Base-by-base conservation (phyloP, 192 early-diverging fungal species). In the Linnemannia elongata region DNA sequence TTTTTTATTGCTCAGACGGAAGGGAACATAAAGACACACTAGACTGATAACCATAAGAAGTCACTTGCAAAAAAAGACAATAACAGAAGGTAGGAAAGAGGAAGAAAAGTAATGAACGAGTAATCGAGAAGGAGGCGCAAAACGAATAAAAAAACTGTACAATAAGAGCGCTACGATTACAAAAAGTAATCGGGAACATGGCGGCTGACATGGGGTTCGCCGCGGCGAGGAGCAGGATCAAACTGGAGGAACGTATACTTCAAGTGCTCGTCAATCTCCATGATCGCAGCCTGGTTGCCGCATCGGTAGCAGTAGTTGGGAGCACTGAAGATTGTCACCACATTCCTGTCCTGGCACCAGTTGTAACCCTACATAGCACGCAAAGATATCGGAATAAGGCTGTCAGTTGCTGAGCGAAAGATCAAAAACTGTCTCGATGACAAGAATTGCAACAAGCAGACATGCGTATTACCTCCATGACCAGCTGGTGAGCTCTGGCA, bases 241-340 rank as follows among this genome's bases (percentile, higher is more conserved):
- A 99, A 99, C 89, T 99, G 99, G 66, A 97, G 90, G 93, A 99
- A 99, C 72, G 98, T 98, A 90, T 99, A 99, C 93, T 99, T 99
- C 91, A 99, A 91, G 89, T 98, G 95, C 90, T 99, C 97, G 87
- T 99, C 98, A 83, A 99, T 96, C 88, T 99, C 98, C 98, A 99
- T 99, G 87, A 99, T 99, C 41, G 98, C 98, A 38, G 98, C 98
- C 93, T 99, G 98, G 88, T 99, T 99, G 70, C 98, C 98, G 85
- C 98, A 99, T 63, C 98, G 94, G 94, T 99, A 99, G 90, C 98
- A 99, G 92, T 99, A 99, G 90, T 99, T 99, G 42, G 98, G 98
- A 60, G 98, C 98, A 90, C 95, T 96, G 88, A 99, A 99, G 78
- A 99, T 99, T 35, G 98, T 99, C 20, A 99, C 98, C 5, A 98